These are phyloP conservation scores for Salix viminalis DNA, from an alignment of 345 rosid genomes.

Conservation along the genomic window DNA sequence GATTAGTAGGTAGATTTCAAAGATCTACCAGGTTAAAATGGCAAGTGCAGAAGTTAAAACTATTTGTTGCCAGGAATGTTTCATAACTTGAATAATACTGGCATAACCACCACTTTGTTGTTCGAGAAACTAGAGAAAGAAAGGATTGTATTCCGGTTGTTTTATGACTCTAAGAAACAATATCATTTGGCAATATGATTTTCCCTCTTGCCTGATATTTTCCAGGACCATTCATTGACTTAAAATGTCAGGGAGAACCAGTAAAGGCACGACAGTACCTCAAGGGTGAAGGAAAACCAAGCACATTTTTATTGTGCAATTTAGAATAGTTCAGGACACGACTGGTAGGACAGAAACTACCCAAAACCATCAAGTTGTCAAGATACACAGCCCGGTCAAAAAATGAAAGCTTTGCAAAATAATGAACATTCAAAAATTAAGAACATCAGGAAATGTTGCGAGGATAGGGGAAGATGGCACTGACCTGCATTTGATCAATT, in stretches of 20 bases:
- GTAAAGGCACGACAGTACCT: neutral
- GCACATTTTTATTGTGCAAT: neutral
- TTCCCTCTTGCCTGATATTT: neutral
- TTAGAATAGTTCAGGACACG: neutral
- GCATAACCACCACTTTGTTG: neutral
- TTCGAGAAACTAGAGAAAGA: neutral
- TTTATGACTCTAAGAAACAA: neutral
- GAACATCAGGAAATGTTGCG: neutral
- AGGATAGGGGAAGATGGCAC: neutral
- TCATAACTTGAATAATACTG: neutral
- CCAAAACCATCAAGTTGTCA: neutral
- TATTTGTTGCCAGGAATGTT: neutral
- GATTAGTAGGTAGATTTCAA: neutral
- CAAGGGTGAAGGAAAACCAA: neutral
- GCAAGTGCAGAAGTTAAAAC: neutral
- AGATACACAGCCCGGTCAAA: neutral
- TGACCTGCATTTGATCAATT: slow-evolving; percentile 95
- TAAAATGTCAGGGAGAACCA: neutral
- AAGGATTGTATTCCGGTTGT: neutral
- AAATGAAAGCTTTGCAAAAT: neutral
- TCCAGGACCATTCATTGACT: neutral
- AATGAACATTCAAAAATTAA: neutral
- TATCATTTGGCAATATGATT: neutral
- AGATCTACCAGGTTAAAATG: neutral
- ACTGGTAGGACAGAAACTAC: neutral